Conservation (phyloP, 2,329 filamentous ascomycete species). For the Dothistroma septosporum region DNA sequence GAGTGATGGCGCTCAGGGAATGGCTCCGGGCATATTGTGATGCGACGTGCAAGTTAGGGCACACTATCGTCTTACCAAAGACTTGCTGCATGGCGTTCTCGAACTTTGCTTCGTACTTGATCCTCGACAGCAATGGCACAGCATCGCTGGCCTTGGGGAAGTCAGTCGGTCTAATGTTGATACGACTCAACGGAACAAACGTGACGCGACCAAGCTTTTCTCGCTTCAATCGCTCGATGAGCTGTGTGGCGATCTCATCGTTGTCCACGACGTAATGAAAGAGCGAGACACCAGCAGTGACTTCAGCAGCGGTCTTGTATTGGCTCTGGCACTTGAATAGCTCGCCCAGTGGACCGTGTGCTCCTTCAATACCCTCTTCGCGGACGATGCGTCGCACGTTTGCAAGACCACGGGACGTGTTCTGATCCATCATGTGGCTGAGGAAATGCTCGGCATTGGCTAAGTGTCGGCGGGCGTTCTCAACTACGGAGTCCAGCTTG, state of each 20-base stretch:
- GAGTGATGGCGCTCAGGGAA: slow-evolving; percentile 86
- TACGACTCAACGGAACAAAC: slow-evolving; percentile 85
- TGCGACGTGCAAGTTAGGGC: slow-evolving; percentile 81
- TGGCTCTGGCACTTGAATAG: slow-evolving; percentile 80
- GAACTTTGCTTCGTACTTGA: slow-evolving; percentile 71
- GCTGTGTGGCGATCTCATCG: slow-evolving; percentile 75
- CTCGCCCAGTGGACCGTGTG: slow-evolving; percentile 89
- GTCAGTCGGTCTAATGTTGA: slow-evolving; percentile 67
- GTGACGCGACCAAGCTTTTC: slow-evolving; percentile 82
- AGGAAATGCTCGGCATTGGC: slow-evolving; percentile 73
- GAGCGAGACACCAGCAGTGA: slow-evolving; percentile 84
- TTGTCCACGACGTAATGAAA: slow-evolving; percentile 97
- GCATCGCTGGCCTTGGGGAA: slow-evolving; percentile 84
- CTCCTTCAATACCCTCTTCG: slow-evolving; percentile 74
- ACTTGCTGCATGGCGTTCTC: slow-evolving; percentile 89
- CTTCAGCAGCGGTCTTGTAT: slow-evolving; percentile 85
- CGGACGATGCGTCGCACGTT: slow-evolving; percentile 78
- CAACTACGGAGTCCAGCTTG: slow-evolving; percentile 72
- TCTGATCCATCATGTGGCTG: slow-evolving; percentile 81
- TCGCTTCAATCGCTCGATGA: slow-evolving; percentile 74
- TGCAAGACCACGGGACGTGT: slow-evolving; percentile 81
- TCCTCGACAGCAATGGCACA: slow-evolving; percentile 78
- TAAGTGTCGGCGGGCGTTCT: slow-evolving; percentile 70
- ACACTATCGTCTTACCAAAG: slow-evolving; percentile 92
- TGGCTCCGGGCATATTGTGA: slow-evolving; percentile 90